These are phyloP conservation scores for Cladosporium sp. DNA, from an alignment of 2,329 filamentous ascomycete species.

Conservation along the genomic window DNA sequence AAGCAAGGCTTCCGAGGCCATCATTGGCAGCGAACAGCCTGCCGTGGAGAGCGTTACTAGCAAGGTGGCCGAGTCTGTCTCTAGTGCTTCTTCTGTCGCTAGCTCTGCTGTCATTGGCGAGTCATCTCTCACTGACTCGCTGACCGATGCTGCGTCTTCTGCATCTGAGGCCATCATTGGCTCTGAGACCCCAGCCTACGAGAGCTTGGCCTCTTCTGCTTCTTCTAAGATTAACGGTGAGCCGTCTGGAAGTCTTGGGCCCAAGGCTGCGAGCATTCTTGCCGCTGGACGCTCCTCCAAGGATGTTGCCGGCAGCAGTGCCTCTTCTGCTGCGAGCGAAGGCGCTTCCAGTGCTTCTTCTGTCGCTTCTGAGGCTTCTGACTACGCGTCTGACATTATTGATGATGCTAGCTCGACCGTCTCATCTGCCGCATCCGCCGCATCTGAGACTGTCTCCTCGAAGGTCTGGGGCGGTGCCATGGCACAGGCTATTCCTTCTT, in stretches of 20 bases:
- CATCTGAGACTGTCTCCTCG: slow-evolving; percentile 27
- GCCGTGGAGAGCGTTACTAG: slow-evolving; percentile 23
- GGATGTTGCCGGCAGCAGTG: slow-evolving; percentile 30
- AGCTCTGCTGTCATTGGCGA: slow-evolving; percentile 21
- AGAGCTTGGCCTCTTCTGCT: slow-evolving; percentile 13
- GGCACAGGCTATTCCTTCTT: slow-evolving; percentile 53
- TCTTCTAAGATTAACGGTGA: slow-evolving; percentile 1
- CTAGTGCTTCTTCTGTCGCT: slow-evolving; percentile 23
- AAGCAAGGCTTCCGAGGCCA: slow-evolving; percentile 51
- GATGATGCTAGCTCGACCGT: slow-evolving; percentile 33
- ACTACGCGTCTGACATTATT: slow-evolving; percentile 27
- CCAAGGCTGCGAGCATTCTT: slow-evolving; percentile 38
- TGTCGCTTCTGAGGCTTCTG: slow-evolving; percentile 28
- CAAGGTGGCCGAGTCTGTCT: slow-evolving; percentile 24
- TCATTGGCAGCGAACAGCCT: slow-evolving; percentile 23
- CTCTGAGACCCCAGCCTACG: no score
- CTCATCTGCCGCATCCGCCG: slow-evolving; percentile 26
- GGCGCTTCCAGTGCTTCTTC: slow-evolving; percentile 29
- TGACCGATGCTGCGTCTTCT: slow-evolving; percentile 18
- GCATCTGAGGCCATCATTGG: background rate
- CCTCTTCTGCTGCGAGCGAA: slow-evolving; percentile 24
- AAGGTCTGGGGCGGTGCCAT: slow-evolving; percentile 59
- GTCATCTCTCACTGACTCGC: slow-evolving; percentile 14
- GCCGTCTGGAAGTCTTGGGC: slow-evolving; percentile 23
- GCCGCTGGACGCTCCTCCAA: slow-evolving; percentile 39